Percentiles rank a stretch among this genome's conserved stretches.
These are phyloP conservation scores for Penicillium sp. DNA, from an alignment of 2,329 filamentous ascomycete species.

Conservation along the genomic window DNA sequence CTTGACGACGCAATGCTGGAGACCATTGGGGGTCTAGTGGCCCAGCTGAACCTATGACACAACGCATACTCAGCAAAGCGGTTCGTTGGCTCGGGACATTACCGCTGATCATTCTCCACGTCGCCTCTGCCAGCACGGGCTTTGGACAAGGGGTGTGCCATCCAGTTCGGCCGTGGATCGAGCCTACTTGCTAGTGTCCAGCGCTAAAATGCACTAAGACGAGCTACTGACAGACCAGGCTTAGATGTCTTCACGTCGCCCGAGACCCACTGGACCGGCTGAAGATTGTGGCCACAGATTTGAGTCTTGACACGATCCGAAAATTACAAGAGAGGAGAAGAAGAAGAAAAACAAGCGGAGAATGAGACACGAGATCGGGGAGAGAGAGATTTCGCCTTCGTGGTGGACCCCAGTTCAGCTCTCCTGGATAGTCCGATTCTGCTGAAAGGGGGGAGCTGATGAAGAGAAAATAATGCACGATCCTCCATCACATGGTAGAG, in stretches of 20 bases:
- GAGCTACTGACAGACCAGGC: not conserved
- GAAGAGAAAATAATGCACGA: not conserved
- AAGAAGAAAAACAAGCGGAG: not conserved
- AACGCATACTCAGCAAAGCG: not conserved
- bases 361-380: not conserved
- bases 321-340: slow-evolving; percentile 1
- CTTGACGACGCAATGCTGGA: slow-evolving; percentile 9
- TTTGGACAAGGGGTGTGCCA: slow-evolving; percentile 3
- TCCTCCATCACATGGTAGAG: not conserved
- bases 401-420: slow-evolving; percentile 8
- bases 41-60: slow-evolving; percentile 12
- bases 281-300: slow-evolving; percentile 12
- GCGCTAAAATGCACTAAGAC: slow-evolving; percentile 1
- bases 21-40: slow-evolving; percentile 5
- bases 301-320: slow-evolving; percentile 11
- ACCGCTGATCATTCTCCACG: slow-evolving; percentile 22
- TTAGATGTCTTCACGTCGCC: slow-evolving; percentile 6
- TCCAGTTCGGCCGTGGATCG: slow-evolving; percentile 9
- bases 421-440: not conserved
- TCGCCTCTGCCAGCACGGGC: slow-evolving; percentile 1
- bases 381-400: not conserved
- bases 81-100: slow-evolving; percentile 20
- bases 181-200: slow-evolving; percentile 1
- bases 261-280: slow-evolving; percentile 17
- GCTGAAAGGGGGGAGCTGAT: not conserved